Evolutionary conservation across 2,329 filamentous ascomycete genomes (phyloP).

Genomic region (Venturia effusa): DNA sequence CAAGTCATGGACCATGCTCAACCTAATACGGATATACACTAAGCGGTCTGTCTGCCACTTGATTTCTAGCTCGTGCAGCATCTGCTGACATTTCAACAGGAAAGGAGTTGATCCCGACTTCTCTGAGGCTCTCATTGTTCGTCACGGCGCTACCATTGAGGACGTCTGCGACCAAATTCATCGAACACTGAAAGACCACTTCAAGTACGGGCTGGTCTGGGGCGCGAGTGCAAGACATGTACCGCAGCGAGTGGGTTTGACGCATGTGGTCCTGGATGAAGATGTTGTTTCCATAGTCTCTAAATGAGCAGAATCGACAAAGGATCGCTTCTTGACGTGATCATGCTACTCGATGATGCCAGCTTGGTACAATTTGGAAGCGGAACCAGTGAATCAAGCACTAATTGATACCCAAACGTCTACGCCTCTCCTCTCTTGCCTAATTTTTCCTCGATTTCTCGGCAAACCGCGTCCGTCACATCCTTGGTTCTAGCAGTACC

Average conservation of each 20-base stretch:
- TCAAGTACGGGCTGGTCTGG: slow-evolving; percentile 98
- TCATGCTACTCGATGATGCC: neutral
- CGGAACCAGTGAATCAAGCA: neutral
- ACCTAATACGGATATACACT: slow-evolving; percentile 86
- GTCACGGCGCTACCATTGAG: slow-evolving; percentile 79
- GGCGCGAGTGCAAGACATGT: slow-evolving; percentile 91
- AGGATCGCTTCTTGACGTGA: neutral
- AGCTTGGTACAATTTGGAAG: neutral
- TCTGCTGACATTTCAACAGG: slow-evolving; percentile 15
- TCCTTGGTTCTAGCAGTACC: slow-evolving; percentile 33
- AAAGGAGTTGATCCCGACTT: slow-evolving; percentile 89
- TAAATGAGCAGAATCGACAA: slow-evolving; percentile 22
- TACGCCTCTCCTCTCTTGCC: neutral
- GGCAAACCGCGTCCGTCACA: slow-evolving; percentile 32
- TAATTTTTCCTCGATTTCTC: slow-evolving; percentile 21
- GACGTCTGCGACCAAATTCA: slow-evolving; percentile 96
- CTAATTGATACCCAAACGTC: neutral
- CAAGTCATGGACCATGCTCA: slow-evolving; percentile 85
- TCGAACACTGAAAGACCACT: slow-evolving; percentile 89
- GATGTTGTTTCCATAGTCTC: slow-evolving; percentile 57
- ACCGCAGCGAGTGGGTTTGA: slow-evolving; percentile 81
- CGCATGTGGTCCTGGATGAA: slow-evolving; percentile 63
- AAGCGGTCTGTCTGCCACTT: slow-evolving; percentile 42
- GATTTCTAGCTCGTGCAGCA: slow-evolving; percentile 6
- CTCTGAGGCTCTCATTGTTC: slow-evolving; percentile 81